Evolutionary conservation across 257 asterid species (phyloP).

Genomic region (Jacaranda copaia): DNA sequence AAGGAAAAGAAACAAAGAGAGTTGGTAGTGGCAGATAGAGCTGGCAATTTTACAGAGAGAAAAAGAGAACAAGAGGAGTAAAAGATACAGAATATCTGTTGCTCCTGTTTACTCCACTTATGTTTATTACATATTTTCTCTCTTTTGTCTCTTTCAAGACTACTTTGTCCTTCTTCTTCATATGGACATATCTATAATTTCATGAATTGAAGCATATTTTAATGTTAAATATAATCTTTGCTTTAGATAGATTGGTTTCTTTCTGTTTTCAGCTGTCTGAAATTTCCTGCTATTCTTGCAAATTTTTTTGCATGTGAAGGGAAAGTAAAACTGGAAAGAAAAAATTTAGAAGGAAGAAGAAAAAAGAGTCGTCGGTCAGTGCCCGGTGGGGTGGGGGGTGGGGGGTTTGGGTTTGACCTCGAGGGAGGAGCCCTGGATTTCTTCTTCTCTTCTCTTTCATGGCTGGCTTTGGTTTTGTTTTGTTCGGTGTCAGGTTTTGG

Average conservation of each 20-base stretch:
- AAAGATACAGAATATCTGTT: slow-evolving; percentile 39
- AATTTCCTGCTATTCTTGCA: neutral
- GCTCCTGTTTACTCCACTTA: slow-evolving; percentile 30
- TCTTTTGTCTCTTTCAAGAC: slow-evolving; percentile 40
- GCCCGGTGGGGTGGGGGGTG: no score
- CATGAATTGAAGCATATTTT: slow-evolving; percentile 28
- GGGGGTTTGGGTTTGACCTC: slow-evolving; percentile 42
- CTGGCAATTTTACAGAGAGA: slow-evolving; percentile 43
- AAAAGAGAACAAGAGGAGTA: slow-evolving; percentile 23
- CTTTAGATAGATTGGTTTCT: slow-evolving; percentile 7
- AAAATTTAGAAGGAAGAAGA: neutral
- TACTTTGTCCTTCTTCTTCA: neutral
- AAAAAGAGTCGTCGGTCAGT: slow-evolving; percentile 31
- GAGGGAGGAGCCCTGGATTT: slow-evolving; percentile 22
- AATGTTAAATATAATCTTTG: slow-evolving; percentile 32
- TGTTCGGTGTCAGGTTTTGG: slow-evolving; percentile 37
- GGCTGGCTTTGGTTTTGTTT: slow-evolving; percentile 13
- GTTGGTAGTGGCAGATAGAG: slow-evolving; percentile 51
- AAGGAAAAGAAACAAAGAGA: slow-evolving; percentile 37
- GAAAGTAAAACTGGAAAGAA: neutral
- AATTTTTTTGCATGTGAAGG: slow-evolving; percentile 25
- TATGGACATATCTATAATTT: slow-evolving; percentile 33
- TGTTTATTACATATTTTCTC: neutral
- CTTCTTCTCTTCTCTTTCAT: slow-evolving; percentile 2
- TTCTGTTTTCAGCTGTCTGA: slow-evolving; percentile 20